Evolutionary conservation across 2,329 filamentous ascomycete genomes (phyloP).

Genomic region (Dactylonectria macrodidyma): DNA sequence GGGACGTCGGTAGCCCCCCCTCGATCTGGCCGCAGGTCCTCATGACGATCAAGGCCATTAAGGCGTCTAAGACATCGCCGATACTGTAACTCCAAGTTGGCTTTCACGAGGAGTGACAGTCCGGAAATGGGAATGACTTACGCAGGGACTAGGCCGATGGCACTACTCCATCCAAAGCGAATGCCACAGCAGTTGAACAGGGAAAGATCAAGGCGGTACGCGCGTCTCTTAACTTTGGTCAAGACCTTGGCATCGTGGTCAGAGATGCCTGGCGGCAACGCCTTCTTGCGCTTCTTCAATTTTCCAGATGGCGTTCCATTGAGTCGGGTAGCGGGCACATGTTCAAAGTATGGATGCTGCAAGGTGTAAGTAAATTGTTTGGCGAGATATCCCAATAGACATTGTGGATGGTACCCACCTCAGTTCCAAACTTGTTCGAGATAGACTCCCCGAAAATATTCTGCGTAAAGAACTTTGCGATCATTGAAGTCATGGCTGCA

Average conservation of each 20-base stretch:
- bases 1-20: constrained; percentile 76
- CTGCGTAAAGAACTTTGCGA: constrained; percentile 70
- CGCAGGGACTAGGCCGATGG: constrained; percentile 88
- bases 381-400: neutral
- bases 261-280: constrained; percentile 86
- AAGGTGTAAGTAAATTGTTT: constrained; percentile 37
- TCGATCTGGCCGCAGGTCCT: constrained; percentile 81
- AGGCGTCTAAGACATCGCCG: constrained; percentile 81
- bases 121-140: constrained; percentile 63
- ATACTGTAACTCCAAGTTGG: constrained; percentile 62
- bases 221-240: constrained; percentile 86
- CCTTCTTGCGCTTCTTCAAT: constrained; percentile 87
- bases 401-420: constrained; percentile 55
- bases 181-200: constrained; percentile 87
- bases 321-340: constrained; percentile 80
- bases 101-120: constrained; percentile 1
- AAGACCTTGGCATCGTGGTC: constrained; percentile 86
- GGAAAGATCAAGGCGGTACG: constrained; percentile 88
- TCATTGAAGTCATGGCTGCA: constrained; percentile 64
- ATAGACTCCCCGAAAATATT: constrained; percentile 71
- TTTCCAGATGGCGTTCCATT: constrained; percentile 77
- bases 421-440: constrained; percentile 71
- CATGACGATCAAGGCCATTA: constrained; percentile 83
- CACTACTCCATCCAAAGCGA: constrained; percentile 89
- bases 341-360: constrained; percentile 92